Evolutionary conservation across 768 basidiomycete genomes (phyloP).

Genomic region (Lactifluus echinatus): DNA sequence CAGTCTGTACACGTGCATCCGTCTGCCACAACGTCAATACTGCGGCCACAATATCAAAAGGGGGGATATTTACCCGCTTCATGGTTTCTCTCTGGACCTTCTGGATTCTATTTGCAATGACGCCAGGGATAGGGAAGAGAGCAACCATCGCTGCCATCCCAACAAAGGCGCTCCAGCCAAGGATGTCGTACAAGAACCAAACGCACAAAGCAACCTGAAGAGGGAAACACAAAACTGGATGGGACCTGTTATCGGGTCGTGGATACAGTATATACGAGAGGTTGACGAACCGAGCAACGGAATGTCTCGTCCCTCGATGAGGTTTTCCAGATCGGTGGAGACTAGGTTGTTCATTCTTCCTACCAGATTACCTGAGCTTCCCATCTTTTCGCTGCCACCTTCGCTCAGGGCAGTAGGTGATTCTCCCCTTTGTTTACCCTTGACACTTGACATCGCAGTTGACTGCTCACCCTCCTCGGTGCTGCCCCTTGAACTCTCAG

Average conservation of each 20-base stretch:
- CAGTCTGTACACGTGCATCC: constrained; percentile 38
- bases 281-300: constrained; percentile 9
- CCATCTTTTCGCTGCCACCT: neutral
- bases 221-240: constrained; percentile 30
- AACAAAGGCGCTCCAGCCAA: constrained; percentile 42
- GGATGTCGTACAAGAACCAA: constrained; percentile 35
- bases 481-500: constrained; percentile 5
- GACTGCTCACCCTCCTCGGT: constrained; percentile 17
- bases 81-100: constrained; percentile 32
- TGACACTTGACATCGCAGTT: constrained; percentile 11
- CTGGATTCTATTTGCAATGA: constrained; percentile 31
- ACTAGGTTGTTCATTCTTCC: constrained; percentile 75
- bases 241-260: neutral
- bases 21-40: constrained; percentile 26
- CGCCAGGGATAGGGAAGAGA: constrained; percentile 36
- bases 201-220: constrained; percentile 34
- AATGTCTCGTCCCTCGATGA: constrained; percentile 26
- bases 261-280: neutral
- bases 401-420: neutral
- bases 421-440: constrained; percentile 16
- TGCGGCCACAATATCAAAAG: neutral
- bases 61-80: constrained; percentile 28
- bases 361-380: constrained; percentile 40
- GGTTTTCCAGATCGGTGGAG: constrained; percentile 46
- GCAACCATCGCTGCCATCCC: constrained; percentile 34